Evolutionary conservation across 1,284 basidiomycete genomes (phyloP).

Genomic region (Cutaneotrichosporon spelunceum): DNA sequence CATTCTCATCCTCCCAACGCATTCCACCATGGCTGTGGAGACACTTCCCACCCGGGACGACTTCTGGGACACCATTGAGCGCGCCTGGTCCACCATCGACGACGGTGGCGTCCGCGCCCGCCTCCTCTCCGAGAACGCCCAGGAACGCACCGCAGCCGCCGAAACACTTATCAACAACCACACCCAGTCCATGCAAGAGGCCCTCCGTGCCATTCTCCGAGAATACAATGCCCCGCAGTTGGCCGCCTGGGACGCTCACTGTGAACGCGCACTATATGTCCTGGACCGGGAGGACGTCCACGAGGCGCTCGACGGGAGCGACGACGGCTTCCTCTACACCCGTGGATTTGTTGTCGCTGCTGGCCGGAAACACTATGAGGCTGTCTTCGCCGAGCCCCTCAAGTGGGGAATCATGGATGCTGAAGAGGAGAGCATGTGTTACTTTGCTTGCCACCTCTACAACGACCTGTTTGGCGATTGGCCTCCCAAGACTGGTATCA

Average conservation of each 20-base stretch:
- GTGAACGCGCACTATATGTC: conserved; percentile 17
- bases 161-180: neutral
- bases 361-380: conserved; percentile 14
- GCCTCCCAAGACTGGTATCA: conserved; percentile 2
- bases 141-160: neutral
- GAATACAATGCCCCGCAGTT: neutral
- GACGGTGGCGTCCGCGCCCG: neutral
- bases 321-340: conserved; percentile 22
- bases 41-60: neutral
- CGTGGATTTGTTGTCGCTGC: conserved; percentile 18
- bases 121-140: neutral
- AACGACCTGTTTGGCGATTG: conserved; percentile 14
- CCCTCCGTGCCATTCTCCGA: neutral
- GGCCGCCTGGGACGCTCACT: conserved; percentile 2
- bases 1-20: too few relatives aligned
- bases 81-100: neutral
- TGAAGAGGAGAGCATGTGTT: conserved; percentile 18
- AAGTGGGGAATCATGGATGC: conserved; percentile 11
- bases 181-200: neutral
- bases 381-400: conserved; percentile 8
- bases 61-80: conserved; percentile 4
- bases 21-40: neutral
- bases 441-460: conserved; percentile 11
- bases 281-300: conserved; percentile 20
- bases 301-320: conserved; percentile 11